Conservation (phyloP, 805 yeast species). For the Starmerella potacharoeniae region DNA sequence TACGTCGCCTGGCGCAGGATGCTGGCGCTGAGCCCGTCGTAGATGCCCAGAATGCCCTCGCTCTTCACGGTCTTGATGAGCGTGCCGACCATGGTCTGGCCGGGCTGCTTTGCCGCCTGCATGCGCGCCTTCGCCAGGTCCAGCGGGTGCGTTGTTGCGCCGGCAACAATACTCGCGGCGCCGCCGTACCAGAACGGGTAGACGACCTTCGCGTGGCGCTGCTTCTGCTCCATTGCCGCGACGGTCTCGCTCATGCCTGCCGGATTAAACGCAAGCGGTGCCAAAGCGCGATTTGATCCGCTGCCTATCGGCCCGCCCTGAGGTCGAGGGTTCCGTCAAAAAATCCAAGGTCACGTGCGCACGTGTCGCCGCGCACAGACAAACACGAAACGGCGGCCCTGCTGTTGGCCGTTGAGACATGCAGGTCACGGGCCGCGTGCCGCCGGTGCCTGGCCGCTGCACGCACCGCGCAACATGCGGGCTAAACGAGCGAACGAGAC, state of each 20-base stretch:
- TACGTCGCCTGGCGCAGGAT: conserved; percentile 78
- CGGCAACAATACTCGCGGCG: conserved; percentile 33
- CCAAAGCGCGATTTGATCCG: background rate
- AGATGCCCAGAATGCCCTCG: conserved; percentile 56
- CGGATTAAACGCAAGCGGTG: background rate
- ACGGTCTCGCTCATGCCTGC: background rate
- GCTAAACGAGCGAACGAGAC: no score
- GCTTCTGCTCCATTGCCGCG: background rate
- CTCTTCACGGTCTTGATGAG: conserved; percentile 44
- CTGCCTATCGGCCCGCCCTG: background rate
- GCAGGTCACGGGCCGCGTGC: background rate
- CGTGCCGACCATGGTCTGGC: conserved; percentile 52
- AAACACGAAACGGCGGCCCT: background rate
- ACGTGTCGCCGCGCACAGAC: background rate
- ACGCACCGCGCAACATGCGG: no score
- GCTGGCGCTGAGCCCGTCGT: conserved; percentile 74
- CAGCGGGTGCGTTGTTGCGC: conserved; percentile 51
- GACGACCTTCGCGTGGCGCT: conserved; percentile 1
- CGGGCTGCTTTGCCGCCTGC: conserved; percentile 63
- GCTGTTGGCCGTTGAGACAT: background rate
- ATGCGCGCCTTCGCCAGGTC: conserved; percentile 79
- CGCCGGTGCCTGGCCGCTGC: no score
- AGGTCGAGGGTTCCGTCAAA: background rate
- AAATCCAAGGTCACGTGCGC: background rate
- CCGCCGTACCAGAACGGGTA: conserved; percentile 36